These are phyloP conservation scores for Tetrapisispora nanseiensis DNA, from an alignment of 805 yeast species.

Conservation along the genomic window DNA sequence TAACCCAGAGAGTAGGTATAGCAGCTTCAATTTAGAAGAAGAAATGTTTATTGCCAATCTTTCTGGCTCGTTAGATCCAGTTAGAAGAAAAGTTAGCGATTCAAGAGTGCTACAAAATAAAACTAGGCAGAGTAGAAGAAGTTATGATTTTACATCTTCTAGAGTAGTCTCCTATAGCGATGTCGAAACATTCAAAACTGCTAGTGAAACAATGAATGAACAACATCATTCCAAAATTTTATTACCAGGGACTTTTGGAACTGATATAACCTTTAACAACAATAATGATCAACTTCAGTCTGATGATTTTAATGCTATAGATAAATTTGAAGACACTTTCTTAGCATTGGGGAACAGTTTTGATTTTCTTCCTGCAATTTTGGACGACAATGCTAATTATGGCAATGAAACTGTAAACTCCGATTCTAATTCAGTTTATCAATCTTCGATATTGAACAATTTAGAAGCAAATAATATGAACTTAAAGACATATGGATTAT, in stretches of 20 bases:
- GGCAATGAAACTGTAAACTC: background rate
- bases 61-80: constrained; percentile 15
- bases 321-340: background rate
- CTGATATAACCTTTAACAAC: background rate
- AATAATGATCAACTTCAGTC: no score
- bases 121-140: constrained; percentile 3
- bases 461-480: background rate
- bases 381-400: background rate
- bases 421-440: background rate
- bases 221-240: background rate
- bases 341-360: constrained; percentile 3
- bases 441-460: background rate
- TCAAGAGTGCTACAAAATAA: constrained; percentile 15
- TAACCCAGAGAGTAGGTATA: constrained; percentile 4
- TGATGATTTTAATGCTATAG: background rate
- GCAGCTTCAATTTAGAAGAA: background rate
- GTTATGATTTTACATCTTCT: background rate
- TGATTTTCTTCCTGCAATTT: constrained; percentile 1
- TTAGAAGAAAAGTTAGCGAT: constrained; percentile 14
- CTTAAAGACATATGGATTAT: background rate
- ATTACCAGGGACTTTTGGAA: background rate
- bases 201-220: background rate
- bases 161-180: background rate
- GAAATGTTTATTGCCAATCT: background rate
- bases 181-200: background rate